phyloP scores from a whole-genome alignment of 495 filamentous ascomycete species.

The Aspergillus sclerotiicarbonarius region DNA sequence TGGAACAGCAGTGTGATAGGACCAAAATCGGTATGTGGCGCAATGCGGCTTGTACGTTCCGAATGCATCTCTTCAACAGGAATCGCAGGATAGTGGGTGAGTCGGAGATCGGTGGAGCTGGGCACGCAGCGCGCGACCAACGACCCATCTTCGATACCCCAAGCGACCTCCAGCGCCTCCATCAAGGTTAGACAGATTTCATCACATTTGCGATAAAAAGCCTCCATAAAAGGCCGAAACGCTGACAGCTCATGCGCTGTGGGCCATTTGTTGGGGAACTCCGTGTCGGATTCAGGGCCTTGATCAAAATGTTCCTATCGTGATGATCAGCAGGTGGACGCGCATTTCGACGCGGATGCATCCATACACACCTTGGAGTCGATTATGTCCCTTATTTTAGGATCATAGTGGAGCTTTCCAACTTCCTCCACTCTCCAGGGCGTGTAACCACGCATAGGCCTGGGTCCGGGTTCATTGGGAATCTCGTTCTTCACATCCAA shows the following conservation, averaged over 20 bases:
- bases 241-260: conserved; percentile 17
- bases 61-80: conserved; percentile 3
- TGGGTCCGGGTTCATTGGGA: too few species aligned
- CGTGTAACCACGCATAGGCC: too few species aligned
- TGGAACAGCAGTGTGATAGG: conserved; percentile 41
- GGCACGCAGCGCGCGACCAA: neutral
- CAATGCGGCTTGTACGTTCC: conserved; percentile 17
- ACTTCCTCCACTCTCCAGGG: too few species aligned
- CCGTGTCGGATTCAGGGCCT: conserved; percentile 20
- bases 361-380: neutral
- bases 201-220: neutral
- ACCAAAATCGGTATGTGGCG: conserved; percentile 38
- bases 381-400: too few species aligned
- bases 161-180: neutral
- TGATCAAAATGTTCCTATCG: conserved; percentile 30
- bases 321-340: neutral
- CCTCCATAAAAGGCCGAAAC: conserved; percentile 29
- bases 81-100: conserved; percentile 13
- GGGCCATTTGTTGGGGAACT: conserved; percentile 32
- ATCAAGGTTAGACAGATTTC: neutral
- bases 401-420: too few species aligned
- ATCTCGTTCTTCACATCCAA: too few species aligned
- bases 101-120: conserved; percentile 4
- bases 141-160: neutral
- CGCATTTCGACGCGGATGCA: neutral